Evolutionary conservation across 2,329 filamentous ascomycete species (phyloP).

Genomic region (Ascochyta viciae-villosae): DNA sequence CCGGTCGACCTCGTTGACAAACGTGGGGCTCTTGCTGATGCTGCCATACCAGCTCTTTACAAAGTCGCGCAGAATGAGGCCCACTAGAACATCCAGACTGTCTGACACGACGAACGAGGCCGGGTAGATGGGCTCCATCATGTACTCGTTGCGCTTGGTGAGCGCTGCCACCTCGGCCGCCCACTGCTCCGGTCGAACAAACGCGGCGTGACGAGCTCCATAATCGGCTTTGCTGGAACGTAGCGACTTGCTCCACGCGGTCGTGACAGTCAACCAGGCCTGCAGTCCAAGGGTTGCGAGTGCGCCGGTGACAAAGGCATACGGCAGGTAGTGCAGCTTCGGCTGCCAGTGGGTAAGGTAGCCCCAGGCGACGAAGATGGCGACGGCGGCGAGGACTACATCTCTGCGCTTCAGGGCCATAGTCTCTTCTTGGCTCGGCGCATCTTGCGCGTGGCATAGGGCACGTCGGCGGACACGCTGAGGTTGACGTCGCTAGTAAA

Average conservation of each 20-base stretch:
- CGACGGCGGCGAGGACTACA: constrained; percentile 71
- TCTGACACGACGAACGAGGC: constrained; percentile 79
- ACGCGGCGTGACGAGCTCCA: constrained; percentile 57
- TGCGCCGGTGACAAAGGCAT: constrained; percentile 79
- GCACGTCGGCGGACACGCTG: constrained; percentile 4
- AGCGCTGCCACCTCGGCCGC: constrained; percentile 71
- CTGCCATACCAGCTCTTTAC: constrained; percentile 86
- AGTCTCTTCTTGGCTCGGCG: constrained; percentile 57
- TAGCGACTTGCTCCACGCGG: constrained; percentile 55
- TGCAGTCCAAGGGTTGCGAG: constrained; percentile 62
- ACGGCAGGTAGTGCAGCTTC: constrained; percentile 80
- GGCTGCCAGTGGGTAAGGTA: constrained; percentile 84
- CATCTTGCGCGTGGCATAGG: constrained; percentile 42
- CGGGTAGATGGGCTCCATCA: constrained; percentile 72
- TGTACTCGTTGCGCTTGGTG: constrained; percentile 70
- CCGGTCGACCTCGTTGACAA: constrained; percentile 86
- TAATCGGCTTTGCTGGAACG: constrained; percentile 52
- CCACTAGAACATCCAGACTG: constrained; percentile 79
- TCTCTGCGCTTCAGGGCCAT: constrained; percentile 74
- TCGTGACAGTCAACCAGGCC: constrained; percentile 67
- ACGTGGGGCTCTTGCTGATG: constrained; percentile 81
- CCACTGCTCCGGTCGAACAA: constrained; percentile 72
- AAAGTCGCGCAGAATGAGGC: constrained; percentile 81
- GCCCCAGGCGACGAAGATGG: constrained; percentile 85
- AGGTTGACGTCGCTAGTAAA: constrained; percentile 16